These are phyloP conservation scores for Chrysosporium keratinophilum DNA, from an alignment of 2,329 filamentous ascomycete genomes.

Conservation along the genomic window DNA sequence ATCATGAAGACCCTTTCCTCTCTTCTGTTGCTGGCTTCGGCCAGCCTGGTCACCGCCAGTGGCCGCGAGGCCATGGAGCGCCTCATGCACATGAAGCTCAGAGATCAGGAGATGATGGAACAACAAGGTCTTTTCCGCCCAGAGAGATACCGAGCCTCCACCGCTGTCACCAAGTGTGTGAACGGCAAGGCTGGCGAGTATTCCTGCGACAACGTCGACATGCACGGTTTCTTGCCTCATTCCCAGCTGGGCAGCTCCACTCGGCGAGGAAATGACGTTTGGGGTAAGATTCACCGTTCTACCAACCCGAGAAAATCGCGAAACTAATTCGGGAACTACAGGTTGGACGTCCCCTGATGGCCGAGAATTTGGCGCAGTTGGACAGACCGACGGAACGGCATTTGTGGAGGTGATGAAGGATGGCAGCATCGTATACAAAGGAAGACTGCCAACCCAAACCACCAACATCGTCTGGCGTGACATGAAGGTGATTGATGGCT, in stretches of 20 bases:
- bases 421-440: slow-evolving; percentile 40
- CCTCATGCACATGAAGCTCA: slow-evolving; percentile 18
- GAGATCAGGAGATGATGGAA: slow-evolving; percentile 11
- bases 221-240: slow-evolving; percentile 33
- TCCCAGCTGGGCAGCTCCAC: slow-evolving; percentile 31
- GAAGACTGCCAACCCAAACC: slow-evolving; percentile 38
- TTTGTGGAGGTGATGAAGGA: slow-evolving; percentile 41
- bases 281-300: slow-evolving; percentile 19
- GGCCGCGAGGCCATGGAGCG: slow-evolving; percentile 14
- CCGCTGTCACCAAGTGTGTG: slow-evolving; percentile 18
- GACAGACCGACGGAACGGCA: slow-evolving; percentile 42
- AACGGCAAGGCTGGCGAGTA: slow-evolving; percentile 30
- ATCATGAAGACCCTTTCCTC: slow-evolving; percentile 14
- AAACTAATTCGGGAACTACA: background rate
- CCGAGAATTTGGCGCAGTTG: slow-evolving; percentile 42
- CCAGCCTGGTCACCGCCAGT: slow-evolving; percentile 11
- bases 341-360: slow-evolving; percentile 42
- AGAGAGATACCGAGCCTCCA: slow-evolving; percentile 10
- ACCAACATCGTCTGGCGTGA: slow-evolving; percentile 29
- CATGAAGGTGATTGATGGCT: slow-evolving; percentile 26
- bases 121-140: slow-evolving; percentile 11
- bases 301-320: background rate
- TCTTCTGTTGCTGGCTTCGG: slow-evolving; percentile 12
- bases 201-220: slow-evolving; percentile 31
- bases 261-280: slow-evolving; percentile 32